phyloP scores from a whole-genome alignment of 1,284 basidiomycete genomes.

The Takashimella koratensis region DNA sequence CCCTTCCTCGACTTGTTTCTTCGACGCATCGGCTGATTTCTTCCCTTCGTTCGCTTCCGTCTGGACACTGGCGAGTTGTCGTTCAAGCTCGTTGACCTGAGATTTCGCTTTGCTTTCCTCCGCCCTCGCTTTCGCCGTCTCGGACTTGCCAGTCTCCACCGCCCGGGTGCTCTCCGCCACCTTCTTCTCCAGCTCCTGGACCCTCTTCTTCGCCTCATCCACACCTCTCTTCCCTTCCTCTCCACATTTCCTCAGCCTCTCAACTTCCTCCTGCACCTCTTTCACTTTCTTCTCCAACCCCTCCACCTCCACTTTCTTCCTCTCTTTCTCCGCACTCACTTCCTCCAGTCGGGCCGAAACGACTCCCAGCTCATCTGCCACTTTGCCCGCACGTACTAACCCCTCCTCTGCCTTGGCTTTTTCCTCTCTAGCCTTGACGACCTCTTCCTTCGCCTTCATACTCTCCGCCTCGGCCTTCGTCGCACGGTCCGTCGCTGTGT shows the following conservation, averaged over 20 bases:
- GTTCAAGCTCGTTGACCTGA: not conserved
- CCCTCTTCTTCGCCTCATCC: not conserved
- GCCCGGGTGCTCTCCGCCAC: not conserved
- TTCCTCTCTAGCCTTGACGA: not conserved
- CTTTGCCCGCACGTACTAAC: not conserved
- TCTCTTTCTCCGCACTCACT: slow-evolving; percentile 1
- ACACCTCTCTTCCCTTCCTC: too few species aligned
- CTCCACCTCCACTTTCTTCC: not conserved
- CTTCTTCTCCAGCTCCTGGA: slow-evolving; percentile 2
- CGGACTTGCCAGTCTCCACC: not conserved
- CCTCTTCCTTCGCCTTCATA: not conserved
- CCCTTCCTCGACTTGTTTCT: slow-evolving; percentile 1
- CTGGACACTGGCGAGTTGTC: too few species aligned
- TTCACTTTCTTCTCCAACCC: not conserved
- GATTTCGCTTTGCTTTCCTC: not conserved
- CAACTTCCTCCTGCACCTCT: slow-evolving; percentile 8
- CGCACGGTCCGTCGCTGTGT: too few species aligned
- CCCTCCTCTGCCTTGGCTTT: not conserved
- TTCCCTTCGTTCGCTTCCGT: too few species aligned
- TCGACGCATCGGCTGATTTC: not conserved
- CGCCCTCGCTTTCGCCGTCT: not conserved
- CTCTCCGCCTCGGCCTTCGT: not conserved
- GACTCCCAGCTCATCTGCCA: not conserved
- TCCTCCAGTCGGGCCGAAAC: not conserved
- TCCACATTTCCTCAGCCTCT: too few species aligned